Evolutionary conservation across 1,284 basidiomycete species (phyloP), one percentile per base, ranked within the genome.

Genomic region (Hemileia vastatrix): DNA sequence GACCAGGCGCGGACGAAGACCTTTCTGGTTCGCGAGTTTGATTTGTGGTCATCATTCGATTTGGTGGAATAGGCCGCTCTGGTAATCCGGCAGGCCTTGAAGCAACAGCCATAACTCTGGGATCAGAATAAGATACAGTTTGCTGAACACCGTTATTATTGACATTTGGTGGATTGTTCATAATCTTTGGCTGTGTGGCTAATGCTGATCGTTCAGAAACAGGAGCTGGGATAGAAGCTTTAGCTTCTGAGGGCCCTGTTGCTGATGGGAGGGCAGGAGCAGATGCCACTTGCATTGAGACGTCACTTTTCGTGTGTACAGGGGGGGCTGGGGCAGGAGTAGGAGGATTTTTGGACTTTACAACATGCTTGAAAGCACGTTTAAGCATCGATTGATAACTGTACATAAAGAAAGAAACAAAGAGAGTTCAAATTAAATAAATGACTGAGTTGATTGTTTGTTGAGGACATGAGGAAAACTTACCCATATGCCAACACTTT

Each of bases 401-500:
- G 58, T 31, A 31, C 31, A 40, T 15, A 74, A 54, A 13, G 44
- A 55, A 50, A 64, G 31, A 6, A n/a, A 36, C 15, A 43, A 36
- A 55, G 24, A 33, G 19, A 24, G 3, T 6, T 44, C 50, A 51
- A 40, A 43, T 11, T 47, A 27, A 24, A 36, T 31, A 0, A 44
- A 9, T 50, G 33, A 0, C 27, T 33, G 21, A 13, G 13, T 5
- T 19, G 3, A 54, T 24, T 21, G 48, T 43, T 58, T n/a, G 45
- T 31, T 36, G 50, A 11, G 51, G 58, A 6, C 54, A 57, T 27
- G 33, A 44, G 21, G 33, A 53, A 48, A 4, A 65, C 68, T 31
- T 76, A 90, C 84, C 88, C 85, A 76, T 83, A 80, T 5, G 84
- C 86, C 43, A 91, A 78, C 64, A 90, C 86, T 73, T 88, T 89